Percentiles rank a stretch among this genome's conserved stretches.
Evolutionary conservation across 352 stramenopile genomes (phyloP).

Genomic region (Thraustotheca clavata): DNA sequence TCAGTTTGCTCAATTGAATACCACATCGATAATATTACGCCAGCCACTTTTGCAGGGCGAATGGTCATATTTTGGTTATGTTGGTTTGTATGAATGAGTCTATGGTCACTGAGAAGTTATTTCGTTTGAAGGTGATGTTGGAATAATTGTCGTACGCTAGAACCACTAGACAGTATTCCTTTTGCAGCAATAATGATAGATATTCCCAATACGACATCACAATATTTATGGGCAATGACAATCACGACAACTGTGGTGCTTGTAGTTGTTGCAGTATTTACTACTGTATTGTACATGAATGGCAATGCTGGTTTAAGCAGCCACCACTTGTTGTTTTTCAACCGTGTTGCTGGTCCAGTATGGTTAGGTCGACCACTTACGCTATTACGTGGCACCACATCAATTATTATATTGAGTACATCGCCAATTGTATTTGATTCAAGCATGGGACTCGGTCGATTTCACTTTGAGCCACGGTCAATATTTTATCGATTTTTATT

Average conservation of each 20-base stretch:
- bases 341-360: background rate
- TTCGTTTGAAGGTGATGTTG: background rate
- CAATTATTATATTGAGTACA: background rate
- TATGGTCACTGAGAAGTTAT: background rate
- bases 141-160: slow-evolving; percentile 1
- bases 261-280: background rate
- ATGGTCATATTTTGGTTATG: slow-evolving; percentile 4
- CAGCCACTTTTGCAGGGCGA: background rate
- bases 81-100: slow-evolving; percentile 7
- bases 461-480: background rate
- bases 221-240: background rate
- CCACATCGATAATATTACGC: background rate
- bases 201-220: background rate
- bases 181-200: background rate
- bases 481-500: background rate
- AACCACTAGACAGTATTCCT: background rate
- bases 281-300: background rate
- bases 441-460: background rate
- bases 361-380: background rate
- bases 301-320: background rate
- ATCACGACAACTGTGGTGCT: background rate
- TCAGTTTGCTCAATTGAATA: background rate
- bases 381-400: background rate
- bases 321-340: background rate
- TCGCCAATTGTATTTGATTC: background rate